Percentiles rank a stretch among this genome's conserved stretches.
These are phyloP conservation scores for Hemerocallis citrina DNA, from an alignment of 106 monocot species.

Conservation along the genomic window DNA sequence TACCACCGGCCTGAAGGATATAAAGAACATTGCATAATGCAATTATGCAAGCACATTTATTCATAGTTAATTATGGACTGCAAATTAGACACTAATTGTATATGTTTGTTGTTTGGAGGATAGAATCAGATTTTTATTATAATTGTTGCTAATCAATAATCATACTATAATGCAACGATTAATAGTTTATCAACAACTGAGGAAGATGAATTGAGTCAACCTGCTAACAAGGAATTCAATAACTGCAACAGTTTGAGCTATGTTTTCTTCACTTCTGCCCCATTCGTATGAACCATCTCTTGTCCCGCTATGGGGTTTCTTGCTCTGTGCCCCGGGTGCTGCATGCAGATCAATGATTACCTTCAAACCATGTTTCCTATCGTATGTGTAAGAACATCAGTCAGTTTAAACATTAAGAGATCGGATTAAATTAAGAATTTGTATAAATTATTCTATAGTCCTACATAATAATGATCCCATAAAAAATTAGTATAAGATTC, in stretches of 20 bases:
- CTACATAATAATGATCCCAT: too few species aligned
- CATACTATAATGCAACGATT: not conserved
- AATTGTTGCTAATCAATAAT: not conserved
- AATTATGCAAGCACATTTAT: too few species aligned
- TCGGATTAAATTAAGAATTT: too few species aligned
- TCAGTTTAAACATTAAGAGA: too few species aligned
- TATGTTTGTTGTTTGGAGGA: too few species aligned
- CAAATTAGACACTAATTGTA: too few species aligned
- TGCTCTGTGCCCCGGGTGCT: slow-evolving; percentile 58
- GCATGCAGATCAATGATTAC: slow-evolving; percentile 56
- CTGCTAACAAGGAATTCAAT: slow-evolving; percentile 34
- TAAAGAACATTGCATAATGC: too few species aligned
- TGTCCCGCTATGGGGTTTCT: slow-evolving; percentile 18
- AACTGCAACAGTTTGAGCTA: slow-evolving; percentile 18
- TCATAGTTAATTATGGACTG: too few species aligned
- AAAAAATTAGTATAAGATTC: too few species aligned
- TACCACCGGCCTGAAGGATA: too few species aligned
- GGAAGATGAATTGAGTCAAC: not conserved
- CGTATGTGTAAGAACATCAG: not conserved
- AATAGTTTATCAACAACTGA: not conserved
- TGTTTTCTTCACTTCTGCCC: slow-evolving; percentile 13
- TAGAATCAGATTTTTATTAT: too few species aligned
- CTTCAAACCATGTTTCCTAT: slow-evolving; percentile 42
- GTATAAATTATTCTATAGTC: too few species aligned
- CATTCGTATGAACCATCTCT: slow-evolving; percentile 27